Conservation (phyloP, 306 rosid species). For the Rosa lucieae region DNA sequence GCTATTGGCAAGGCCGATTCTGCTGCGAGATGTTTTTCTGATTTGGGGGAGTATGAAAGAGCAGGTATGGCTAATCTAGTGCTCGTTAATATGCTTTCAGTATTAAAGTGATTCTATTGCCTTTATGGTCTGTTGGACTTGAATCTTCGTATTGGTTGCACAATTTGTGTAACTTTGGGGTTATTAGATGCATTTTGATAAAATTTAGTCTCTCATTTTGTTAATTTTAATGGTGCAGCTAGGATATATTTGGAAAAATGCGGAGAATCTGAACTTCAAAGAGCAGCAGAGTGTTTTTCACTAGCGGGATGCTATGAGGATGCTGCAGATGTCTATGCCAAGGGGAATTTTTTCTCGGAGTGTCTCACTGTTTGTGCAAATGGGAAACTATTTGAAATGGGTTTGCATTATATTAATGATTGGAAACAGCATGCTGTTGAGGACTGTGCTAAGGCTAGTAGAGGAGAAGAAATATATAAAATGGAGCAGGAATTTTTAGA, state of each 20-base stretch:
- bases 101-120: too few species aligned
- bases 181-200: too few species aligned
- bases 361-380: too few species aligned
- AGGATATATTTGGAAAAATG: conserved; percentile 55
- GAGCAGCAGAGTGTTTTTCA: conserved; percentile 62
- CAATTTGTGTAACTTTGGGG: too few species aligned
- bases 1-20: conserved; percentile 12
- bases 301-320: too few species aligned
- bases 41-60: conserved; percentile 58
- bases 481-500: conserved; percentile 58
- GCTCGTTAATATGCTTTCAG: too few species aligned
- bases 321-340: too few species aligned
- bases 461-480: conserved; percentile 25
- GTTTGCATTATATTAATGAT: conserved; percentile 45
- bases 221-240: conserved; percentile 34
- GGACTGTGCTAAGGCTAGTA: conserved; percentile 17
- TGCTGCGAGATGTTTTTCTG: conserved; percentile 51
- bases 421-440: conserved; percentile 52
- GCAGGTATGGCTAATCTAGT: conserved; percentile 40
- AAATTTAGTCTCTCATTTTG: not conserved
- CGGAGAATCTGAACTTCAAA: conserved; percentile 49
- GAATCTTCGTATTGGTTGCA: too few species aligned
- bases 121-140: too few species aligned
- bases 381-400: too few species aligned
- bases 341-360: too few species aligned